phyloP scores from a whole-genome alignment of 1,284 basidiomycete species.

The Retiboletus flavoniger region DNA sequence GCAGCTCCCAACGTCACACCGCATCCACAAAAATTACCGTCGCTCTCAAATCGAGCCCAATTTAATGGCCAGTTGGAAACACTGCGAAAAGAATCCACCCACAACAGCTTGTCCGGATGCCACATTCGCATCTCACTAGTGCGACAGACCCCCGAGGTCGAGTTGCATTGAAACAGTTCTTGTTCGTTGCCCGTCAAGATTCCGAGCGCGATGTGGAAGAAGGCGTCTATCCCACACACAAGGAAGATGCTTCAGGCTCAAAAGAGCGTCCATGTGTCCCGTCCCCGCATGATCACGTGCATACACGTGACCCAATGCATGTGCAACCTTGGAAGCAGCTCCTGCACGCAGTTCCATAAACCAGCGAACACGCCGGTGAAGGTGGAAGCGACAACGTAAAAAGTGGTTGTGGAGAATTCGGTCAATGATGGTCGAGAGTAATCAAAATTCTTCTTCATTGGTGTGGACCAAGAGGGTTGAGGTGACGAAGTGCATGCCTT shows the following conservation, averaged over 20 bases:
- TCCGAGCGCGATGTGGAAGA: conserved; percentile 88
- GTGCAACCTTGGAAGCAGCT: conserved; percentile 73
- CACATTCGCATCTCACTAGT: conserved; percentile 78
- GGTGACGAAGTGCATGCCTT: conserved; percentile 94
- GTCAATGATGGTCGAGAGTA: conserved; percentile 87
- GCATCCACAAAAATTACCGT: no score
- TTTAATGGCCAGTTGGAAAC: no score
- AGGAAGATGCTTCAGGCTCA: conserved; percentile 95
- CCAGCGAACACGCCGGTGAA: conserved; percentile 90
- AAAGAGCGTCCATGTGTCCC: conserved; percentile 67
- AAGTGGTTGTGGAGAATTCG: conserved; percentile 80
- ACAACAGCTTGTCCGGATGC: conserved; percentile 85
- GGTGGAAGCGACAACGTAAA: conserved; percentile 80
- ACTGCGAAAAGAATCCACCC: conserved; percentile 48
- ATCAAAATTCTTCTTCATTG: conserved; percentile 98
- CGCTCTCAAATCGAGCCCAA: no score
- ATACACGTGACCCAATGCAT: conserved; percentile 66
- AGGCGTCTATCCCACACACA: conserved; percentile 87
- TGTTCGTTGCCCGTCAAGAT: conserved; percentile 82
- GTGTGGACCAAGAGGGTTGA: conserved; percentile 93
- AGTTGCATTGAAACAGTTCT: conserved; percentile 80
- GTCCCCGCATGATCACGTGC: background rate
- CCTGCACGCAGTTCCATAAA: conserved; percentile 83
- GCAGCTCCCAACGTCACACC: no score
- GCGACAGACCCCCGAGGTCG: conserved; percentile 79